Evolutionary conservation across 768 basidiomycete species (phyloP), one percentile per base, ranked within the genome.

Genomic region (Lactarius evosmus): DNA sequence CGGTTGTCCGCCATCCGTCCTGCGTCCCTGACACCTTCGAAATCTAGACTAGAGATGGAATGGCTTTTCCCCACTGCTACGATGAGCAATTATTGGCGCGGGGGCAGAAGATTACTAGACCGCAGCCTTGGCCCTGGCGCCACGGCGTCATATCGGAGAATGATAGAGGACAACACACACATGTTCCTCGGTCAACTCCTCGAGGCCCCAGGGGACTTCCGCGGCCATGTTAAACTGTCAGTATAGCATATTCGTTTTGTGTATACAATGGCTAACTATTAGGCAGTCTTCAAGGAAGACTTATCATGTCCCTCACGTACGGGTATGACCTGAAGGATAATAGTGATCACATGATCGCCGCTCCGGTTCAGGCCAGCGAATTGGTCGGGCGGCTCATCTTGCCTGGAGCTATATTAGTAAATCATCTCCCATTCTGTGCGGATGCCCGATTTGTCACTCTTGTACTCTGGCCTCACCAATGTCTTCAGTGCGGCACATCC

Each of bases 121-220:
- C 54, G 60, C 25, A 56, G 55, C 34, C 60, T 65, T 56, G 52
- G 55, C 8, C 46, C 64, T 22, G 14, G 32, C 11, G 64, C 64
- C 5, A 7, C 36, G 27, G 22, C 25, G 0, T 27, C 17, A 30
- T 65, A 62, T 33, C 46, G 29, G 14, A 17, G 7, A 3, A 51
- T 41, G 55, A 56, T 56, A 38, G 32, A 61, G 32, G 60, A 62
- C 34, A 65, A 57, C 30, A 38, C 55, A 16, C 64, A n/a, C 30
- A 5, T 7, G 3, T 38, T 65, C 2, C 54, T 65, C 8, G 11
- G 55, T 34, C 55, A 34, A 32, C 60, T 65, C 25, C 38, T 52
- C 3, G 11, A 14, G 17, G 32, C 30, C 30, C 64, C 64, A 19
- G 41, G n/a, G 2, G 32, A 65, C 9, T 56, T 62, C 7, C 38